Conservation (phyloP, 768 basidiomycete species). For the Lactifluus piperatus region DNA sequence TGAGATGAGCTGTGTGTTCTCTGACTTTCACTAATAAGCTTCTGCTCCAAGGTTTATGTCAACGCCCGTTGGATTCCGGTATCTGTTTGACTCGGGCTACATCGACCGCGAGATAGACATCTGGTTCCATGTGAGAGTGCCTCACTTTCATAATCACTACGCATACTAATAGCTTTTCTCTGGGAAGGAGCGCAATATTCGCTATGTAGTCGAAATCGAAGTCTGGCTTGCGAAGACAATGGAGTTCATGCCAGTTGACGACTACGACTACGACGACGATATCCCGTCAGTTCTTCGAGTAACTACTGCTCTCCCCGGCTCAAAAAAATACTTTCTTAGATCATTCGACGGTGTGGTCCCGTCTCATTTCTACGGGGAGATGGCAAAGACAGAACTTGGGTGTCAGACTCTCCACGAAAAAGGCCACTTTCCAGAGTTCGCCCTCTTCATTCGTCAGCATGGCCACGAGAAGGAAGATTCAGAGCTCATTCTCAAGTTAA, state of each 20-base stretch:
- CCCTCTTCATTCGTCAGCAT: constrained; percentile 82
- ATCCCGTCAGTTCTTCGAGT: constrained; percentile 33
- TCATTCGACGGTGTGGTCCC: constrained; percentile 83
- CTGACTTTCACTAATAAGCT: background rate
- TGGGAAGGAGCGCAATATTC: constrained; percentile 78
- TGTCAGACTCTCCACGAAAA: constrained; percentile 86
- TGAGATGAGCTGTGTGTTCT: constrained; percentile 30
- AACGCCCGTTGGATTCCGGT: constrained; percentile 85
- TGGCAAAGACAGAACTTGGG: constrained; percentile 93
- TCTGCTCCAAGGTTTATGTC: constrained; percentile 71
- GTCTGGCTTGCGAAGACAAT: constrained; percentile 82
- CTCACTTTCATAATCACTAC: background rate
- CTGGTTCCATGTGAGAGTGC: constrained; percentile 78
- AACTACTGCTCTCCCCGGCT: background rate
- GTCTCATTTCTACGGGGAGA: constrained; percentile 95
- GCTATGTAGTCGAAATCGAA: constrained; percentile 91
- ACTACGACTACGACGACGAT: constrained; percentile 68
- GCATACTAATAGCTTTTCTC: constrained; percentile 8
- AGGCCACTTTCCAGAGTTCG: constrained; percentile 86
- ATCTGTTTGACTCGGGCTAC: constrained; percentile 85
- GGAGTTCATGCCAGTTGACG: constrained; percentile 37
- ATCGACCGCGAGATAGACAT: constrained; percentile 92
- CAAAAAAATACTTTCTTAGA: constrained; percentile 28
- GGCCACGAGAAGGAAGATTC: constrained; percentile 76
- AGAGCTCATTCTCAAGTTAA: constrained; percentile 80